Evolutionary conservation across 768 basidiomycete species (phyloP).

Genomic region (Leccinum ochraceum): DNA sequence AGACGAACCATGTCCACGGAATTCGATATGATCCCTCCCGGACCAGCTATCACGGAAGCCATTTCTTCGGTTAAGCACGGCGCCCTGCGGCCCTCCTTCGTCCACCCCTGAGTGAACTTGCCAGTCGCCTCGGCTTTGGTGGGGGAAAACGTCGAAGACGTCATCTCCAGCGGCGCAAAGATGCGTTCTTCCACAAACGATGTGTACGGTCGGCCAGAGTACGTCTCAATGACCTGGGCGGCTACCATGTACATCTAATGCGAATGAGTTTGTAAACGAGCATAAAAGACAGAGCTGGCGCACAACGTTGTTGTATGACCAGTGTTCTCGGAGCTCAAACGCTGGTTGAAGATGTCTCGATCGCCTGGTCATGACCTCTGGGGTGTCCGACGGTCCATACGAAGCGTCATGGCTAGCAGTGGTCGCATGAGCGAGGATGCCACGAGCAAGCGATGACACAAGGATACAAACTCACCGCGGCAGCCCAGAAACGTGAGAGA

Average conservation of each 20-base stretch:
- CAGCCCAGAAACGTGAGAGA: constrained; percentile 38
- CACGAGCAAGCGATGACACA: too few species aligned
- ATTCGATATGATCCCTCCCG: constrained; percentile 47
- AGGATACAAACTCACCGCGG: constrained; percentile 29
- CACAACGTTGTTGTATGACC: constrained; percentile 42
- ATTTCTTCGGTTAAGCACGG: constrained; percentile 34
- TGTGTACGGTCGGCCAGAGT: constrained; percentile 35
- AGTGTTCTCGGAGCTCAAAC: constrained; percentile 38
- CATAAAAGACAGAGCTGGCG: not conserved
- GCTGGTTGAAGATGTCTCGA: constrained; percentile 34
- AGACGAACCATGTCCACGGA: constrained; percentile 42
- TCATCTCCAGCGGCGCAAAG: constrained; percentile 43
- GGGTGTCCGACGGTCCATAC: constrained; percentile 31
- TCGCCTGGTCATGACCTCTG: constrained; percentile 23
- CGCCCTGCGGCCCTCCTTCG: constrained; percentile 32
- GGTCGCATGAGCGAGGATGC: not conserved
- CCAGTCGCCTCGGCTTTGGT: constrained; percentile 34
- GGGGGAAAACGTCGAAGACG: constrained; percentile 39
- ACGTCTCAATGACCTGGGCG: constrained; percentile 36
- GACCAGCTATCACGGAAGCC: constrained; percentile 33
- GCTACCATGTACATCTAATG: constrained; percentile 41
- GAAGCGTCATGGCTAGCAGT: constrained; percentile 36
- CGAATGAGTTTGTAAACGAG: not conserved
- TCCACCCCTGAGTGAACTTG: constrained; percentile 37
- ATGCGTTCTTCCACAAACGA: constrained; percentile 45